Evolutionary conservation across 805 yeast species (phyloP), one percentile per base, ranked within the genome.

Genomic region (Myxozyma kluyveri): DNA sequence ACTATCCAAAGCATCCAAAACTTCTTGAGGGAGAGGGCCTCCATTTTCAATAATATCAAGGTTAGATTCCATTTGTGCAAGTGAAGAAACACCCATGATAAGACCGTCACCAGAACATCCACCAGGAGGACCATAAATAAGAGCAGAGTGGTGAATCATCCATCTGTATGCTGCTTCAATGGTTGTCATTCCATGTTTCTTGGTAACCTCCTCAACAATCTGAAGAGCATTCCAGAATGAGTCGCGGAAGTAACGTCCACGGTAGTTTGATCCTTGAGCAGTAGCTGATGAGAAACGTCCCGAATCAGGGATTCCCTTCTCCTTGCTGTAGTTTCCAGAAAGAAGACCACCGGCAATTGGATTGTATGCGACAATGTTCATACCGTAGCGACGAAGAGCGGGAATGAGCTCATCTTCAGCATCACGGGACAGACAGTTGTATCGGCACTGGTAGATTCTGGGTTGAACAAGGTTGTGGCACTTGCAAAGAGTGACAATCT

Each of bases 391-490:
- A 35, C 62, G 52, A 35, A 62, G 47, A 17, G 59, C 42, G 0
- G 67, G 67, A 45, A 64, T 54, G 27, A 64, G 47, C 35, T 61
- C 62, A 14, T 32, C 31, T 45, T 64, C 67, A 22, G 45, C 40
- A 38, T 46, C 49, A 33, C 67, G 57, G 21, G 65, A 49, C 35
- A 64, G 43, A 7, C 61, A 58, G 49, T 64, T 64, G 50, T 64
- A 64, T 18, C 61, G 59, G 27, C 63, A 65, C 46, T 64, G 66
- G 54, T 57, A 63, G 21, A 63, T 57, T 3, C 63, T 51, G 2
- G 67, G 67, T 19, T 21, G 45, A 14, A 52, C 50, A 18, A 42
- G 48, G 18, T 44, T 44, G 36, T 48, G 26, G 14, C 5, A 27
- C 7, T 35, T 22, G 17, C 36, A 22, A 18, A 50, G 48, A n/a